Evolutionary conservation across 257 asterid genomes (phyloP).

Genomic region (Phtheirospermum japonicum): DNA sequence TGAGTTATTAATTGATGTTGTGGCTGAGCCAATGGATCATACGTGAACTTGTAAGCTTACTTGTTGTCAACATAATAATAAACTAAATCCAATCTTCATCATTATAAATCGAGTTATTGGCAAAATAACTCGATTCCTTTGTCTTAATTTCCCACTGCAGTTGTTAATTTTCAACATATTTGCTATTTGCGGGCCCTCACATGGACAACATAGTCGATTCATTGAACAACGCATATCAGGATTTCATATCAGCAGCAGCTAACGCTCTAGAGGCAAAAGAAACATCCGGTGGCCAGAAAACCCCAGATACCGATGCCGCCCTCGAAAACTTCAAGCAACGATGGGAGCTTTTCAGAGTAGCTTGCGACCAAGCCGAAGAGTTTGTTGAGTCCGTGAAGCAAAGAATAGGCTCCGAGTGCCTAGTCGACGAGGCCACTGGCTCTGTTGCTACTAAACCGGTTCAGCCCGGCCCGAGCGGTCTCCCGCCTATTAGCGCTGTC

Average conservation of each 20-base stretch:
- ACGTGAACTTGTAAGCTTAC: too few species aligned
- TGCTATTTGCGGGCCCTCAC: constrained; percentile 26
- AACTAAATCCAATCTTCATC: too few species aligned
- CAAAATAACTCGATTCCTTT: too few species aligned
- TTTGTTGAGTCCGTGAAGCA: constrained; percentile 94
- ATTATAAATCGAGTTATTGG: too few species aligned
- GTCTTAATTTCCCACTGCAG: background rate
- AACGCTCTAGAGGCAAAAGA: constrained; percentile 62
- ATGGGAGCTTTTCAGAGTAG: constrained; percentile 85
- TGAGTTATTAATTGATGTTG: too few species aligned
- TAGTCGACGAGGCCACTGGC: constrained; percentile 97
- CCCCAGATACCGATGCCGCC: constrained; percentile 73
- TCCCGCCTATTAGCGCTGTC: constrained; percentile 93
- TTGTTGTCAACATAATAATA: too few species aligned
- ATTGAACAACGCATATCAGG: constrained; percentile 66
- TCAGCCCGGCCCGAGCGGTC: constrained; percentile 52
- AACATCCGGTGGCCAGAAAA: constrained; percentile 56
- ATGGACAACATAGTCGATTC: constrained; percentile 88
- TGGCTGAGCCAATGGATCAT: too few species aligned
- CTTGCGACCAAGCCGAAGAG: constrained; percentile 94
- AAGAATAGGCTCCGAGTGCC: constrained; percentile 94
- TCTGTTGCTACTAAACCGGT: constrained; percentile 59
- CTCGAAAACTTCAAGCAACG: constrained; percentile 81
- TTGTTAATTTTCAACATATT: background rate
- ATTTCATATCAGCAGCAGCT: constrained; percentile 74